Evolutionary conservation across 768 basidiomycete genomes (phyloP).

Genomic region (Suillus cothurnatus): DNA sequence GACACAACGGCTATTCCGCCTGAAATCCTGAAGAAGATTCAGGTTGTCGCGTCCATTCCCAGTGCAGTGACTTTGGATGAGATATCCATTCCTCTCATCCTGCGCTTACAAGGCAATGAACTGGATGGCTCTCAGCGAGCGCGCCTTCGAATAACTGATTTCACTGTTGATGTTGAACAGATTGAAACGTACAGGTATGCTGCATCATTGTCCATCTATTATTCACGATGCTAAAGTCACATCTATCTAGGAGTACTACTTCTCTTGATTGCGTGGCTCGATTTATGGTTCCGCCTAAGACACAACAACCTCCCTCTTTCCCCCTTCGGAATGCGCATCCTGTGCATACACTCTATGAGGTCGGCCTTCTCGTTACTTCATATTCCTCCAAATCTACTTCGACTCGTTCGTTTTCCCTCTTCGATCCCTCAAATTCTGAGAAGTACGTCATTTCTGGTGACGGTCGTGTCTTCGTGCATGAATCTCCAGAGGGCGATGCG

Average conservation of each 20-base stretch:
- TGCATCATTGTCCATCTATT: conserved; percentile 3
- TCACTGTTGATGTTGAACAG: conserved; percentile 63
- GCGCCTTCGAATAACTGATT: conserved; percentile 56
- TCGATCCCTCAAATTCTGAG: conserved; percentile 49
- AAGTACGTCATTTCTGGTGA: conserved; percentile 50
- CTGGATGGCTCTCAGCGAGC: conserved; percentile 51
- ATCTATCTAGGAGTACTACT: conserved; percentile 40
- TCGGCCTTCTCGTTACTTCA: conserved; percentile 39
- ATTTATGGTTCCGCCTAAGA: conserved; percentile 57
- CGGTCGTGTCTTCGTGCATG: conserved; percentile 50
- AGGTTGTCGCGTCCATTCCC: conserved; percentile 66
- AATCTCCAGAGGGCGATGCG: conserved; percentile 29
- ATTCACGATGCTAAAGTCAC: conserved; percentile 13
- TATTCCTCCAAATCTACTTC: conserved; percentile 20
- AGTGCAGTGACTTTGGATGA: conserved; percentile 50
- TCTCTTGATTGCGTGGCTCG: conserved; percentile 42
- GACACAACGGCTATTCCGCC: conserved; percentile 43
- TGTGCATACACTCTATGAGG: conserved; percentile 45
- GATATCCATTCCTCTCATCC: conserved; percentile 50
- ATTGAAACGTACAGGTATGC: conserved; percentile 66
- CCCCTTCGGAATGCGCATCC: conserved; percentile 60
- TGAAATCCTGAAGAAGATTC: conserved; percentile 60
- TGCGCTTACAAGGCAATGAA: conserved; percentile 62
- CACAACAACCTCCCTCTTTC: conserved; percentile 63
- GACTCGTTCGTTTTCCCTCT: conserved; percentile 46